Conservation (phyloP, 139 green algal species). For the Coelastrella sp. region DNA sequence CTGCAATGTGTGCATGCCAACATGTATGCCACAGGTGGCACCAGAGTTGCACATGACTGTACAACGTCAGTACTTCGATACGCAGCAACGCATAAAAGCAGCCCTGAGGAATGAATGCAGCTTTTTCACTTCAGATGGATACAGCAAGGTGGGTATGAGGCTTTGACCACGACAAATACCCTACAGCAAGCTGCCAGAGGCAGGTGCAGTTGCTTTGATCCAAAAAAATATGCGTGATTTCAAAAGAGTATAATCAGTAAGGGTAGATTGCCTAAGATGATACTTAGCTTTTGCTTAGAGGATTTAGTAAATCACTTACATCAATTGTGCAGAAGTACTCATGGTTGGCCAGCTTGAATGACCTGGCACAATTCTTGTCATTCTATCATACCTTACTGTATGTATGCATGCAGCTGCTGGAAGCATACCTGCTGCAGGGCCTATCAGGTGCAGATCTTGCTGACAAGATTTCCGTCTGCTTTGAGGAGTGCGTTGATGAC, state of each 20-base stretch:
- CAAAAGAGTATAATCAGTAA: too few relatives aligned
- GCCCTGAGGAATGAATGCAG: slow-evolving; percentile 59
- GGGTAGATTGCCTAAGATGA: too few relatives aligned
- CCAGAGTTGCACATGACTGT: slow-evolving; percentile 60
- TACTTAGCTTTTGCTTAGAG: too few relatives aligned
- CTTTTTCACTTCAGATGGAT: slow-evolving; percentile 60
- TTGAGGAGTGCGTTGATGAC: slow-evolving; percentile 59
- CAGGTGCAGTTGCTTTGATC: too few relatives aligned
- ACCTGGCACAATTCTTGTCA: background rate
- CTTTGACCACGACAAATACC: too few relatives aligned
- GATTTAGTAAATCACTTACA: too few relatives aligned
- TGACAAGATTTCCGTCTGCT: slow-evolving; percentile 60
- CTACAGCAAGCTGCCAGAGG: too few relatives aligned
- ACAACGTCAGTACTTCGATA: slow-evolving; percentile 65
- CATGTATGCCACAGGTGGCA: slow-evolving; percentile 46
- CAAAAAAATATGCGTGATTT: too few relatives aligned
- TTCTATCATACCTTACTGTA: background rate
- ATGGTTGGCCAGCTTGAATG: too few relatives aligned
- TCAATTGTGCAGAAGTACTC: too few relatives aligned
- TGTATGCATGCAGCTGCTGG: slow-evolving; percentile 60
- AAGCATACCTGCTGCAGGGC: slow-evolving; percentile 70
- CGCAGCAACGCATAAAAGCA: slow-evolving; percentile 55
- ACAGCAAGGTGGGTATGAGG: slow-evolving; percentile 63
- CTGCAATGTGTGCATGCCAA: background rate
- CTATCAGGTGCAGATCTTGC: slow-evolving; percentile 47